Evolutionary conservation across 2,329 filamentous ascomycete genomes (phyloP).

Genomic region (Phaeosphaeria sp.): DNA sequence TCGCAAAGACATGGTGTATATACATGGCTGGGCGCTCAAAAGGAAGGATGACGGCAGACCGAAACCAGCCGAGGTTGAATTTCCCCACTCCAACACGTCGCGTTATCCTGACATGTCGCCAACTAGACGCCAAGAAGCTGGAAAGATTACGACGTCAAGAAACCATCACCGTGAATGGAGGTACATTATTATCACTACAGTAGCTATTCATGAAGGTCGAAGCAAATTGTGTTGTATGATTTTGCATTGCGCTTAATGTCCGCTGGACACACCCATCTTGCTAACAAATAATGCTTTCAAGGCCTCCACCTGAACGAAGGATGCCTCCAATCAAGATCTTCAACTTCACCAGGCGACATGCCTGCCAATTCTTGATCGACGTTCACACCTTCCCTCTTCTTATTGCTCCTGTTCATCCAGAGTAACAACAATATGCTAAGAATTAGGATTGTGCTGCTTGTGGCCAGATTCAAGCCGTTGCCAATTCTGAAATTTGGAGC

Average conservation of each 20-base stretch:
- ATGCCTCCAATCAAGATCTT: conserved; percentile 56
- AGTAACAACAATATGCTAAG: conserved; percentile 56
- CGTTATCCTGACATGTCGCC: conserved; percentile 1
- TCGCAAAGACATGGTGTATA: not conserved
- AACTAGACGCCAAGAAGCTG: not conserved
- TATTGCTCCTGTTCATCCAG: conserved; percentile 71
- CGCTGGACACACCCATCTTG: not conserved
- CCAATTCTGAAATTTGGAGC: conserved; percentile 72
- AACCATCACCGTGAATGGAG: not conserved
- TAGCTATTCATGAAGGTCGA: not conserved
- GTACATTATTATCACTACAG: not conserved
- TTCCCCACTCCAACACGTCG: conserved; percentile 3
- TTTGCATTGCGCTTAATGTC: not conserved
- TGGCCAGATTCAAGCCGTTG: conserved; percentile 73
- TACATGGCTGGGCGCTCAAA: conserved; percentile 7
- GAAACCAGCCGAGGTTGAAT: conserved; percentile 16
- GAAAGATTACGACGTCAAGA: not conserved
- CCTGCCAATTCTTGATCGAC: conserved; percentile 64
- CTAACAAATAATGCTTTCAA: conserved; percentile 15
- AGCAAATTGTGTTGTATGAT: not conserved
- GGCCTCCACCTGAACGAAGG: conserved; percentile 69
- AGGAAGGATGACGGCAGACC: conserved; percentile 16
- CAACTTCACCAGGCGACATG: conserved; percentile 41
- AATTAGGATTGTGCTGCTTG: conserved; percentile 63
- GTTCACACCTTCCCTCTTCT: conserved; percentile 60